Percentiles rank a stretch among this genome's conserved stretches.
Conservation (phyloP, 176 grass and related monocot genomes). For the Rhynchospora breviuscula region DNA sequence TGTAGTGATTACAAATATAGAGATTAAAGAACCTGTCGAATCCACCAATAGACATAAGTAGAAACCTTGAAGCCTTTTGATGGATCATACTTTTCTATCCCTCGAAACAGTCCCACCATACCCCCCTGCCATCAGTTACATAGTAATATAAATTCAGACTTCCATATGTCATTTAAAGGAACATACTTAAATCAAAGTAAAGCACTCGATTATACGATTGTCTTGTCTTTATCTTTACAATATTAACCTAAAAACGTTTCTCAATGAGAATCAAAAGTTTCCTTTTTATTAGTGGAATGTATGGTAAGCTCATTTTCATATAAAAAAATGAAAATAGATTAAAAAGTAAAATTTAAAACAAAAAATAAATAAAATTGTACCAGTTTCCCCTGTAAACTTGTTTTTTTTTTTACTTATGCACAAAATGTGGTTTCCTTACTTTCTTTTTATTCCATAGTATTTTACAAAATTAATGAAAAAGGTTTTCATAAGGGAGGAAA, state of each 20-base stretch:
- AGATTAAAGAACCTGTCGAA: conserved; percentile 61
- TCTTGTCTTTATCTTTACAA: not conserved
- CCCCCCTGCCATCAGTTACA: conserved; percentile 51
- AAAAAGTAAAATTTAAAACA: too few relatives aligned
- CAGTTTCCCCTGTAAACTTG: not conserved
- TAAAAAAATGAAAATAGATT: too few relatives aligned
- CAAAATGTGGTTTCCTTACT: not conserved
- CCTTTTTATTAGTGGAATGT: not conserved
- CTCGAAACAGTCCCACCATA: conserved; percentile 80
- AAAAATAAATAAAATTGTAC: not conserved
- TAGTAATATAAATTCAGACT: not conserved
- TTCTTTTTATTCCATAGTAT: not conserved
- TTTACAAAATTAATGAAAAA: not conserved
- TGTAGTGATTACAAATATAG: not conserved
- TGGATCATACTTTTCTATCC: conserved; percentile 92
- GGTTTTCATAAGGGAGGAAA: not conserved
- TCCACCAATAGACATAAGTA: conserved; percentile 99
- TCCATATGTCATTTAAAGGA: not conserved
- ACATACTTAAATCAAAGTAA: not conserved
- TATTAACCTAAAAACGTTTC: not conserved
- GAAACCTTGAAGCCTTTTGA: conserved; percentile 84
- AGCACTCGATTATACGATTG: not conserved
- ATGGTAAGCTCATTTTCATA: not conserved
- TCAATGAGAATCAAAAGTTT: not conserved
- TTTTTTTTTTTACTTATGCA: not conserved